Evolutionary conservation across 2,329 filamentous ascomycete species (phyloP).

Genomic region (Exophiala sp.): DNA sequence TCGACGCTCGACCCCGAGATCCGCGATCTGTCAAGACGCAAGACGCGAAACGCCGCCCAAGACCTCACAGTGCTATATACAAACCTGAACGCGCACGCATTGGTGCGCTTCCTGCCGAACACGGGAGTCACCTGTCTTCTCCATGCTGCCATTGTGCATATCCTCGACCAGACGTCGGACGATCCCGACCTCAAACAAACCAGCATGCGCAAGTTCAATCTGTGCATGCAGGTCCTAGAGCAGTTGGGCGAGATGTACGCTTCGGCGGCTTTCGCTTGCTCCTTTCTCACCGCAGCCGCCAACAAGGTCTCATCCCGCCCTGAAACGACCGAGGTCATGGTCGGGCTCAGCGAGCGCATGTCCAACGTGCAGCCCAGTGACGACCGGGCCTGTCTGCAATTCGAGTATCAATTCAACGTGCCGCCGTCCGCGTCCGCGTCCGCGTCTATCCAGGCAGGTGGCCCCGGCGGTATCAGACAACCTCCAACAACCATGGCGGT

Average conservation of each 20-base stretch:
- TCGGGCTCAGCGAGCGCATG: background rate
- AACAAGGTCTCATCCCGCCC: background rate
- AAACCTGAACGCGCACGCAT: background rate
- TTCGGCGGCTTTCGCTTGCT: background rate
- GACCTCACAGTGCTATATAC: background rate
- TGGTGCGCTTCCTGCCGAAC: constrained; percentile 1
- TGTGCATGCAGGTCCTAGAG: background rate
- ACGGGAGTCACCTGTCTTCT: constrained; percentile 2
- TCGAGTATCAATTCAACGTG: constrained; percentile 1
- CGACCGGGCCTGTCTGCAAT: background rate
- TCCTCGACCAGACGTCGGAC: background rate
- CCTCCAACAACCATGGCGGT: too few species aligned
- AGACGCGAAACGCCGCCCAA: background rate
- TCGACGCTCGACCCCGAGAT: background rate
- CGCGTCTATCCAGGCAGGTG: background rate
- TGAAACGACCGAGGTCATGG: background rate
- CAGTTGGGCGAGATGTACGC: background rate
- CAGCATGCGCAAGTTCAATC: background rate
- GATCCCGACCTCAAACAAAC: background rate
- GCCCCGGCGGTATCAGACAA: too few species aligned
- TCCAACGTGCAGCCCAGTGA: background rate
- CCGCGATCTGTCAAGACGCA: background rate
- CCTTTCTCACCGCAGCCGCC: background rate
- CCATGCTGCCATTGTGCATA: background rate
- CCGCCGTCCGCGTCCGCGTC: background rate